Base-by-base conservation (phyloP, 768 basidiomycete genomes). In the Fomitopsis pulvina region DNA sequence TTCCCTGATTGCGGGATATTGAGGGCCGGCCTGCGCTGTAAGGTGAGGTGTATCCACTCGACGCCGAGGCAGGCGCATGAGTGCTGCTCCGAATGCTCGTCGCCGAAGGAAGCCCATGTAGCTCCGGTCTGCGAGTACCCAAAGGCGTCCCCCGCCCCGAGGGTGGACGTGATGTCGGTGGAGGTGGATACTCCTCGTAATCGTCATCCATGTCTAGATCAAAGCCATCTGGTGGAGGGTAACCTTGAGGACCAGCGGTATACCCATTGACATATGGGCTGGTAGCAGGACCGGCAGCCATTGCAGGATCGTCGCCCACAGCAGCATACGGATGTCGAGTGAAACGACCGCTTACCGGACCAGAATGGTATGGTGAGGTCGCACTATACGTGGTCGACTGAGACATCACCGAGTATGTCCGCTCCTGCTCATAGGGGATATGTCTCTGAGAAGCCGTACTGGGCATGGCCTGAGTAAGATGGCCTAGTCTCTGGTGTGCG, bases 121-220 rank as follows among this genome's bases (percentile, higher is more conserved):
- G 45, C 16, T 60, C 60, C 2, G 56, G 68, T 47, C 87, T 67
- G 32, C 87, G 78, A 12, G 71, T 68, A 9, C 79, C 78, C 48
- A 84, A 57, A 0, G 89, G 89, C 1, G 90, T 92, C 18, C 83
- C 86, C 2, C 88, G 79, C 12, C 89, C 87, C 5, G 83, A 84
- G 3, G 76, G 59, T 0, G 74, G 62, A 25, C 67, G 63, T 21
- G 68, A 63, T 3, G 78, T 66, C 4, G 76, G 71, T 1, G 81
- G 79, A 60, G 76, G 71, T 1, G 81, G 79, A 60, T 85, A 85
- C 53, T 91, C 90, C 60, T 92, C 90, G 50, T 74, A 79, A 1
- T 89, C 87, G 53, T 87, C 85, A 30, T 87, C 87, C 2, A 72
- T 69, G 41, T 88, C 88, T 50, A 80, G 71, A 38, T 84, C 87